Conservation (phyloP, 1,284 basidiomycete genomes). For the Irpex rosettiformis region DNA sequence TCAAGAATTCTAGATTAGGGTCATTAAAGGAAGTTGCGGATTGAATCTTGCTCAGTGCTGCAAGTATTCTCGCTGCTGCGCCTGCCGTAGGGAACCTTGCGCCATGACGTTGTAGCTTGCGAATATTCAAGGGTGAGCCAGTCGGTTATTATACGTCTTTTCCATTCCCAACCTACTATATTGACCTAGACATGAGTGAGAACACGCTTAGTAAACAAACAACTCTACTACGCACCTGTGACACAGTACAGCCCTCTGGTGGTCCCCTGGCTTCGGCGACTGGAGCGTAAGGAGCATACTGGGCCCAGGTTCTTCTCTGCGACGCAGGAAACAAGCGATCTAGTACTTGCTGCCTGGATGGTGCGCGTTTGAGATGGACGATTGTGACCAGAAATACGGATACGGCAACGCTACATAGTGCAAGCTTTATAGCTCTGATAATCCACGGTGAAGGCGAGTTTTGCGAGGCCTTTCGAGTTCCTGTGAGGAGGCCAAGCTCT, state of each 20-base stretch:
- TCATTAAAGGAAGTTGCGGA: constrained; percentile 42
- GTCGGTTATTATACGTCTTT: not conserved
- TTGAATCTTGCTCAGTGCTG: constrained; percentile 51
- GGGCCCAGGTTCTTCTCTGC: constrained; percentile 43
- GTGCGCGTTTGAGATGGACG: not conserved
- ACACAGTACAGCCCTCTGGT: constrained; percentile 48
- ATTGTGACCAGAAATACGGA: not conserved
- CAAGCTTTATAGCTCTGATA: not conserved
- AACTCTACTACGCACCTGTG: constrained; percentile 40
- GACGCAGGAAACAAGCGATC: constrained; percentile 18
- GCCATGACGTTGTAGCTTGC: constrained; percentile 82
- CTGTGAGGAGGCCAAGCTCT: not conserved
- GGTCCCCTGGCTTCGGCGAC: constrained; percentile 43
- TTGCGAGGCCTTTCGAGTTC: not conserved
- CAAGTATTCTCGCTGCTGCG: constrained; percentile 41
- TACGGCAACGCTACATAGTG: not conserved
- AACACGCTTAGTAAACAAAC: not conserved
- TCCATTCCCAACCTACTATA: constrained; percentile 43
- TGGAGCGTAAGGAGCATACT: constrained; percentile 58
- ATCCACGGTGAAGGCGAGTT: not conserved
- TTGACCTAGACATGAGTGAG: constrained; percentile 42
- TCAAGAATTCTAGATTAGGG: constrained; percentile 56
- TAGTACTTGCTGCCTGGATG: constrained; percentile 10
- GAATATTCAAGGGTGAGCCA: not conserved
- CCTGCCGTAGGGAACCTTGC: constrained; percentile 71